A percentile compares a stretch with the other conserved stretches of the same genome.
These are phyloP conservation scores for Smittium culicis DNA, from an alignment of 371 early-diverging fungal genomes.

Conservation along the genomic window DNA sequence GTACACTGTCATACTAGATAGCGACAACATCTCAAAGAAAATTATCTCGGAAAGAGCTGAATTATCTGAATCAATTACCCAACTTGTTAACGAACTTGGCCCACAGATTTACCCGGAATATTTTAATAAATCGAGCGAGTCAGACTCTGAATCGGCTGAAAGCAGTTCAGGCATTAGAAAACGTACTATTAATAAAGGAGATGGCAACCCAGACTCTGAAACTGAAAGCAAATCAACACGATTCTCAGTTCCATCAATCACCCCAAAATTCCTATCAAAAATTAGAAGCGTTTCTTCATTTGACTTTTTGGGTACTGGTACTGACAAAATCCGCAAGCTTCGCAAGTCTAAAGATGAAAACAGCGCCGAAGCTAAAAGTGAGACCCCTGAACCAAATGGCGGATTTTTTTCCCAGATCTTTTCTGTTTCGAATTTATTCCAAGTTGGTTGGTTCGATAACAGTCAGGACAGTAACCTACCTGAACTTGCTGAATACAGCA, in stretches of 20 bases:
- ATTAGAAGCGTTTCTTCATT: not conserved
- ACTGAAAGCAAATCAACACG: not conserved
- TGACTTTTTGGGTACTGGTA: not conserved
- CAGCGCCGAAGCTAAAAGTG: not conserved
- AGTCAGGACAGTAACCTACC: not conserved
- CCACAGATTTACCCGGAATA: constrained; percentile 69
- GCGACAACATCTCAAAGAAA: constrained; percentile 42
- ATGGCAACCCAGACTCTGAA: not conserved
- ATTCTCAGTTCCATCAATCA: not conserved
- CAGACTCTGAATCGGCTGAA: not conserved
- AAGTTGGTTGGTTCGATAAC: not conserved
- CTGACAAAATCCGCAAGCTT: not conserved
- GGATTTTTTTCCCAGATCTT: not conserved
- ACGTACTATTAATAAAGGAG: not conserved
- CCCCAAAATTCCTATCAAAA: not conserved
- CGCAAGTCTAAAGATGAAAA: not conserved
- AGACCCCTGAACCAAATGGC: not conserved
- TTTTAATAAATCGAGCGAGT: not conserved
- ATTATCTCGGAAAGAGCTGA: constrained; percentile 44
- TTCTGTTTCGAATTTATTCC: not conserved
- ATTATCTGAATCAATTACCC: constrained; percentile 59
- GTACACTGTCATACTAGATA: constrained; percentile 50
- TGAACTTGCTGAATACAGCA: not conserved
- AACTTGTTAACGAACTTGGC: constrained; percentile 69
- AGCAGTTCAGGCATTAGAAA: not conserved